Evolutionary conservation across 2,329 filamentous ascomycete species (phyloP).

Genomic region (Clonostachys byssicola): DNA sequence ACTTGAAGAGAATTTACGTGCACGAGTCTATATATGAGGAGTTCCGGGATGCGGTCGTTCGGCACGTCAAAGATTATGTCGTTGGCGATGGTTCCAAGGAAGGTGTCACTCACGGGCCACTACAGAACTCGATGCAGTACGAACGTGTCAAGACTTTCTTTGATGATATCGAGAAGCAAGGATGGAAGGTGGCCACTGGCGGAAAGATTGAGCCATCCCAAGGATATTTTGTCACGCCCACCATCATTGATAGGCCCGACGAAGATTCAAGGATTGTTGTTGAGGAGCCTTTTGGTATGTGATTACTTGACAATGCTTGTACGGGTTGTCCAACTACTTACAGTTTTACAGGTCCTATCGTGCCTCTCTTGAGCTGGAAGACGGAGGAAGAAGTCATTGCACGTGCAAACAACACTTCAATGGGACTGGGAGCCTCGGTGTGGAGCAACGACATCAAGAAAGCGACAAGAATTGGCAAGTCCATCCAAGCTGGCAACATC

Average conservation of each 20-base stretch:
- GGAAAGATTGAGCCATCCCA: slow-evolving; percentile 14
- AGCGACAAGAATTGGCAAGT: slow-evolving; percentile 45
- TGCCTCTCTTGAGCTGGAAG: slow-evolving; percentile 58
- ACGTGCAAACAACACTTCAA: slow-evolving; percentile 47
- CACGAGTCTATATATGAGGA: slow-evolving; percentile 51
- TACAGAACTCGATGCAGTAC: slow-evolving; percentile 55
- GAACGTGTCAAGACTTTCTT: slow-evolving; percentile 48
- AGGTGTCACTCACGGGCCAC: slow-evolving; percentile 39
- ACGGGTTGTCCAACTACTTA: not conserved
- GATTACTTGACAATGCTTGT: too few relatives aligned
- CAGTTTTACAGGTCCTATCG: slow-evolving; percentile 42
- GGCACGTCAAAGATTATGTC: slow-evolving; percentile 14
- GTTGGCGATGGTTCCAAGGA: slow-evolving; percentile 35
- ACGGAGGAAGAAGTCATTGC: slow-evolving; percentile 55
- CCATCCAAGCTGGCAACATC: slow-evolving; percentile 52
- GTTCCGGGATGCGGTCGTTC: slow-evolving; percentile 18
- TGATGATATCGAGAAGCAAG: slow-evolving; percentile 35
- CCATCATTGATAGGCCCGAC: slow-evolving; percentile 57
- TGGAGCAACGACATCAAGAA: slow-evolving; percentile 48
- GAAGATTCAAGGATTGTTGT: slow-evolving; percentile 50
- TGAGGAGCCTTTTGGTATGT: slow-evolving; percentile 38
- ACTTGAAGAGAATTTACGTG: slow-evolving; percentile 55
- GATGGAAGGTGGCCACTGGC: slow-evolving; percentile 32
- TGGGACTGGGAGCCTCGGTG: slow-evolving; percentile 52
- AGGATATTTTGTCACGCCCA: slow-evolving; percentile 53